Percentiles rank a stretch among this genome's conserved stretches.
Evolutionary conservation across 495 filamentous ascomycete genomes (phyloP).

Genomic region (Penicillium coprophilum): DNA sequence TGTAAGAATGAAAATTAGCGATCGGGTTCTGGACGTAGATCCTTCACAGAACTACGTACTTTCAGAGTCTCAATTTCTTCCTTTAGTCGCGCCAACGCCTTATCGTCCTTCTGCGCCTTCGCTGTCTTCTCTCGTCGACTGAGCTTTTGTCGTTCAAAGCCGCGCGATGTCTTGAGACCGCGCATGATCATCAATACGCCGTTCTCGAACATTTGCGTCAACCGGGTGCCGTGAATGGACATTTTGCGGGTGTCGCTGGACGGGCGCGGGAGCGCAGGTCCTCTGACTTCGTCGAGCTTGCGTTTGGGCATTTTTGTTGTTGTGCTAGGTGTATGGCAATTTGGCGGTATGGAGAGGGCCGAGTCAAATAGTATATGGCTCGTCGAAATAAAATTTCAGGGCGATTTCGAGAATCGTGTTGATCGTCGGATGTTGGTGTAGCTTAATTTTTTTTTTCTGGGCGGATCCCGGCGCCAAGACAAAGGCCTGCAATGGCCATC

Average conservation of each 20-base stretch:
- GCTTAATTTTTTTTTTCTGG: slow-evolving; percentile 26
- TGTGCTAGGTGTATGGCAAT: too few relatives aligned
- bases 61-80: slow-evolving; percentile 76
- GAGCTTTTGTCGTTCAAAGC: slow-evolving; percentile 87
- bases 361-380: background rate
- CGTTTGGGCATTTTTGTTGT: slow-evolving; percentile 53
- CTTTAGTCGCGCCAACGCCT: slow-evolving; percentile 56
- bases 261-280: slow-evolving; percentile 5
- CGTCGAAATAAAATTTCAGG: background rate
- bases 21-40: background rate
- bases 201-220: slow-evolving; percentile 57
- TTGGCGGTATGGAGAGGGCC: background rate
- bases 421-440: slow-evolving; percentile 11
- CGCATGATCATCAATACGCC: slow-evolving; percentile 61
- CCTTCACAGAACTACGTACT: slow-evolving; percentile 38
- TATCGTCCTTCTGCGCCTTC: slow-evolving; percentile 42
- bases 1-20: slow-evolving; percentile 15
- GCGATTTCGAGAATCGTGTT: background rate
- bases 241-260: slow-evolving; percentile 27
- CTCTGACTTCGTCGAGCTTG: slow-evolving; percentile 42
- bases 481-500: slow-evolving; percentile 16
- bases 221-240: slow-evolving; percentile 35
- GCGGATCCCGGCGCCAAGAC: slow-evolving; percentile 28
- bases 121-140: slow-evolving; percentile 72
- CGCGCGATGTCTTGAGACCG: slow-evolving; percentile 75